These are phyloP conservation scores for Leishmania gerbilli DNA, from an alignment of 208 protist species.

Conservation along the genomic window DNA sequence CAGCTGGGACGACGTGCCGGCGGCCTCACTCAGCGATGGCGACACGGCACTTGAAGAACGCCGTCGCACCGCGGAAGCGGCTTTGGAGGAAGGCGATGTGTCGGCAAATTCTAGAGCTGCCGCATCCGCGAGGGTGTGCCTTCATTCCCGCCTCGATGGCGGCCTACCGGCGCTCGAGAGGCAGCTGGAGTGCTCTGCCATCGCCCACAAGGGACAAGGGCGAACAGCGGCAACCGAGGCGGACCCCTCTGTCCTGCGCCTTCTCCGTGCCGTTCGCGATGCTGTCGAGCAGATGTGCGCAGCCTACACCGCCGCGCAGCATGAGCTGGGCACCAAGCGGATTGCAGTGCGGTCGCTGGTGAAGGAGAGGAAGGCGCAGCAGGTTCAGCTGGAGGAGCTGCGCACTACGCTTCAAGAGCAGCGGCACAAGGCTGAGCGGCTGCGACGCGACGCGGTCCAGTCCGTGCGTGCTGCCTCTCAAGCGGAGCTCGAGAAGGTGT, in stretches of 20 bases:
- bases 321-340: slow-evolving; percentile 19
- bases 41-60: background rate
- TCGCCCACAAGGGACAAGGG: background rate
- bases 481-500: slow-evolving; percentile 9
- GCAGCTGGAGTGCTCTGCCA: background rate
- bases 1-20: background rate
- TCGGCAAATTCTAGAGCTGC: background rate
- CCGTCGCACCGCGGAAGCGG: background rate
- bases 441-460: slow-evolving; percentile 2
- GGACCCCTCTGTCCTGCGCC: background rate
- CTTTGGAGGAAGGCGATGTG: background rate
- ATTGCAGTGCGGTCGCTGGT: slow-evolving; percentile 26
- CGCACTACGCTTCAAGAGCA: slow-evolving; percentile 15
- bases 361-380: slow-evolving; percentile 24
- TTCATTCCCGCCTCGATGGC: background rate
- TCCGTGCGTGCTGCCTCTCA: slow-evolving; percentile 14
- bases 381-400: slow-evolving; percentile 15
- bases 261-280: slow-evolving; percentile 10
- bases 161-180: background rate
- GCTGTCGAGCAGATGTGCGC: slow-evolving; percentile 10
- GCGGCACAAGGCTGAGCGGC: slow-evolving; percentile 13
- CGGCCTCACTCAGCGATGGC: background rate
- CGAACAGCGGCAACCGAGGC: background rate
- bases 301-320: background rate
- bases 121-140: background rate